Evolutionary conservation across 2,329 filamentous ascomycete species (phyloP), one percentile per base, ranked within the genome.

Genomic region (Didymella segeticola): DNA sequence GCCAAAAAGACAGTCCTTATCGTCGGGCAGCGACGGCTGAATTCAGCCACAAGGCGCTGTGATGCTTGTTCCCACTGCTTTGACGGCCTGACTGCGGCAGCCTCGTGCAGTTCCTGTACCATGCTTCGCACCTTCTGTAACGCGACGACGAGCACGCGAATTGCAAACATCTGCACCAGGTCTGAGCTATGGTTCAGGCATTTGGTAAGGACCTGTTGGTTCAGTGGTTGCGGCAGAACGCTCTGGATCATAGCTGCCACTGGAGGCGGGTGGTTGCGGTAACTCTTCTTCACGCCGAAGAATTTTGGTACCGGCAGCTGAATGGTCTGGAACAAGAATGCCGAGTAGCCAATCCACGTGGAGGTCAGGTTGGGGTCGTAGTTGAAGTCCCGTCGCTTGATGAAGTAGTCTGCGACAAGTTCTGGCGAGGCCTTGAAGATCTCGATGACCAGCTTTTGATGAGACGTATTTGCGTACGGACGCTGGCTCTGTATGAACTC

Each of bases 301-400:
- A 83, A 84, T 22, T 78, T 70, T 2, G 93, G 93, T 2, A 96
- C 79, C 1, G 88, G 86, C 29, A 96, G 79, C 52, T 88, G 84
- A 38, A 97, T 86, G 1, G 88, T 86, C 56, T 89, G 89, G 74
- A 96, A 96, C 5, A 99, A 77, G 58, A 98, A 91, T 0, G 92
- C 87, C 0, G 92, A 91, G 70, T 96, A 96, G 34, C 93, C 93
- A 62, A 98, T 90, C 95, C 95, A 99, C 0, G 92, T 95, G 37
- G 92, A 88, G 3, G 92, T 95, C 5, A 96, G 82, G 69, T 96
- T 98, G 0, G 95, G 93, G 34, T 98, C 93, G 58, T 96, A 91
- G 0, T 88, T 86, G 66, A 98, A 95, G 47, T 69, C 70, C 20
- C 88, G 85, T 68, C 91, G 93, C 69, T 85, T 87, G 36, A 86